Evolutionary conservation across 1,284 basidiomycete species (phyloP).

Genomic region (Amylostereum chailletii): DNA sequence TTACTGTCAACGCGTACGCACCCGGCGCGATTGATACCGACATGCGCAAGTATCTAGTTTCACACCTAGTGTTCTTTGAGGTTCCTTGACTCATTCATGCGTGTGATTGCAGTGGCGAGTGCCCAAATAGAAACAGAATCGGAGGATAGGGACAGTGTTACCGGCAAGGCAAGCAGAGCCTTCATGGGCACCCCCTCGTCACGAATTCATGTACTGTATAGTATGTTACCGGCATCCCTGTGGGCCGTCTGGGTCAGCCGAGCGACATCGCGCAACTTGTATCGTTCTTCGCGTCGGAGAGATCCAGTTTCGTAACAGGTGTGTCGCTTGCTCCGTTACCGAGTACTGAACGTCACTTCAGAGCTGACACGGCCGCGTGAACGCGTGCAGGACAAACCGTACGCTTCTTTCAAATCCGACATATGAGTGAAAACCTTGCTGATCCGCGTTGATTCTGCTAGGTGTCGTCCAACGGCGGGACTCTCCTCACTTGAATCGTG

Average conservation of each 20-base stretch:
- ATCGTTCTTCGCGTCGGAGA: slow-evolving; percentile 13
- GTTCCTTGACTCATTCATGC: not conserved
- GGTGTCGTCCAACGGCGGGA: too few relatives aligned
- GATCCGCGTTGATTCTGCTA: too few relatives aligned
- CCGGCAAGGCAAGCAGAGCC: not conserved
- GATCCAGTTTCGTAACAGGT: slow-evolving; percentile 12
- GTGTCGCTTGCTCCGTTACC: not conserved
- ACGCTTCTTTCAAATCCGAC: slow-evolving; percentile 5
- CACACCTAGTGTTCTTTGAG: not conserved
- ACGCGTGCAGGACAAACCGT: not conserved
- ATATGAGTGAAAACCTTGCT: too few relatives aligned
- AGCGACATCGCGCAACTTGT: slow-evolving; percentile 16
- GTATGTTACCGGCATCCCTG: slow-evolving; percentile 9
- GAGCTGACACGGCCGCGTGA: too few relatives aligned
- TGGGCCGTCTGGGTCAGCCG: slow-evolving; percentile 11
- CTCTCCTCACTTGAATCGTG: too few relatives aligned
- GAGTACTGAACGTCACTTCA: too few relatives aligned
- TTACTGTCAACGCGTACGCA: slow-evolving; percentile 24
- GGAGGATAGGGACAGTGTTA: too few relatives aligned
- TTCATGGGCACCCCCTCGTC: not conserved
- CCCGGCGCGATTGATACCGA: slow-evolving; percentile 15
- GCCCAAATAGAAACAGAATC: too few relatives aligned
- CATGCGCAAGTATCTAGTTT: slow-evolving; percentile 4
- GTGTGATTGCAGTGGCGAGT: not conserved
- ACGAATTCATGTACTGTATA: not conserved